Percentiles rank a stretch among this genome's conserved stretches.
phyloP scores from a whole-genome alignment of 2,329 filamentous ascomycete species.

The Claviceps paspali region DNA sequence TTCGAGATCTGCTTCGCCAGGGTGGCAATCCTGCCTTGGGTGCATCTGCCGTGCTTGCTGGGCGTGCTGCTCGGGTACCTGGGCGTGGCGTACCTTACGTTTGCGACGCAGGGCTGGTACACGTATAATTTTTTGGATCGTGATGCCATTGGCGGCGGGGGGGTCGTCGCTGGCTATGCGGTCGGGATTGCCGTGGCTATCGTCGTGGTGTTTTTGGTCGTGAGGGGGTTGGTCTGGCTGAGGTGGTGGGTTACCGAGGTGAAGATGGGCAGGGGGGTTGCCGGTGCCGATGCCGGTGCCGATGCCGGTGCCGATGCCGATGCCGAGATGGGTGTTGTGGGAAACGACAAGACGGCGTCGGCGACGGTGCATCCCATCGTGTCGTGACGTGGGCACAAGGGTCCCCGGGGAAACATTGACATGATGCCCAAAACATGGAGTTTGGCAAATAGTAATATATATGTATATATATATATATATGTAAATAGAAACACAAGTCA shows the following conservation, averaged over 20 bases:
- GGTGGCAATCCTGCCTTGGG: conserved; percentile 41
- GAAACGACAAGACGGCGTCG: not conserved
- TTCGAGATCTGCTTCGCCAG: conserved; percentile 58
- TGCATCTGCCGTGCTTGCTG: conserved; percentile 53
- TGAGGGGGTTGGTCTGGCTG: conserved; percentile 34
- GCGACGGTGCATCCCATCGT: no score
- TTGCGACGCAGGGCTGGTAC: conserved; percentile 56
- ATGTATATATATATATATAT: no score
- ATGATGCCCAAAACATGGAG: no score
- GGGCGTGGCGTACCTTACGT: conserved; percentile 57
- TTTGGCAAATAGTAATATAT: no score
- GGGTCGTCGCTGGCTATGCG: conserved; percentile 46
- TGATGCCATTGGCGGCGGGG: conserved; percentile 28
- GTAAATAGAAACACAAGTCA: no score
- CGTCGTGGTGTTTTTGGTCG: conserved; percentile 36
- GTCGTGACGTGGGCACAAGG: no score
- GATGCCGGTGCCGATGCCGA: conserved; percentile 8
- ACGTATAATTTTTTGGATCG: conserved; percentile 67
- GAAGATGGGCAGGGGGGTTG: conserved; percentile 24
- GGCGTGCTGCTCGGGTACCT: conserved; percentile 60
- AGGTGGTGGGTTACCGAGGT: conserved; percentile 33
- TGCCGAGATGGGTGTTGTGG: conserved; percentile 13
- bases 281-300: no score
- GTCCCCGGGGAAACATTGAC: no score
- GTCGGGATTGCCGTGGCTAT: conserved; percentile 40